phyloP scores from a whole-genome alignment of 129 eudicot genomes.

The Saposhnikovia divaricata region DNA sequence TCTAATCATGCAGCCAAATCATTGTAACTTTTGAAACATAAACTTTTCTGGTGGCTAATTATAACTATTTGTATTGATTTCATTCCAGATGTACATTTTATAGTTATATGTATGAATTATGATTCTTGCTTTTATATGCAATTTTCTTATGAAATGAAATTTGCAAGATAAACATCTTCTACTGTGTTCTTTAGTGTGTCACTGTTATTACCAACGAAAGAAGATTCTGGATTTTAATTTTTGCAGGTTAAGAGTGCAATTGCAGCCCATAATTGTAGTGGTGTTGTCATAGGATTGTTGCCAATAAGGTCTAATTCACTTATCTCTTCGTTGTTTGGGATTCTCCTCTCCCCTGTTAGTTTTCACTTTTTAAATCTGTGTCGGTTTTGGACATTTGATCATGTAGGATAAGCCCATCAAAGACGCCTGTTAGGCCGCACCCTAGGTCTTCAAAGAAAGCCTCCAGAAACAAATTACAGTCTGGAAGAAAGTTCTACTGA shows the following conservation, averaged over 20 bases:
- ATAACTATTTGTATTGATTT: background rate
- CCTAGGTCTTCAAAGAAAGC: background rate
- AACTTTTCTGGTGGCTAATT: background rate
- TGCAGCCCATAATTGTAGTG: conserved; percentile 28
- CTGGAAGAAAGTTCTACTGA: background rate
- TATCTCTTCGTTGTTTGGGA: background rate
- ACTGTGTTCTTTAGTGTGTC: background rate
- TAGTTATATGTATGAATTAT: background rate
- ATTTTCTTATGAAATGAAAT: background rate
- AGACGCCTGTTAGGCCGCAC: conserved; percentile 32
- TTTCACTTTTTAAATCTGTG: background rate
- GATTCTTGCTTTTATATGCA: background rate
- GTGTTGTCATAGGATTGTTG: conserved; percentile 22
- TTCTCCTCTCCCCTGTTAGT: background rate
- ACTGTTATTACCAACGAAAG: background rate
- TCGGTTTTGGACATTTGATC: background rate
- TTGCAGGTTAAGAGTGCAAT: conserved; percentile 35
- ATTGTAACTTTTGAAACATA: background rate
- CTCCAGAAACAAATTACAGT: background rate
- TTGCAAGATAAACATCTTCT: background rate
- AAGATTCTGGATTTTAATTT: background rate
- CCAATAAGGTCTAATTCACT: conserved; percentile 21
- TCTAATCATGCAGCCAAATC: background rate
- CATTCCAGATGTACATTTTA: background rate
- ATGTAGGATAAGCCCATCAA: conserved; percentile 38